Base-by-base conservation (phyloP, 768 basidiomycete genomes). In the Lyophyllum atratum region DNA sequence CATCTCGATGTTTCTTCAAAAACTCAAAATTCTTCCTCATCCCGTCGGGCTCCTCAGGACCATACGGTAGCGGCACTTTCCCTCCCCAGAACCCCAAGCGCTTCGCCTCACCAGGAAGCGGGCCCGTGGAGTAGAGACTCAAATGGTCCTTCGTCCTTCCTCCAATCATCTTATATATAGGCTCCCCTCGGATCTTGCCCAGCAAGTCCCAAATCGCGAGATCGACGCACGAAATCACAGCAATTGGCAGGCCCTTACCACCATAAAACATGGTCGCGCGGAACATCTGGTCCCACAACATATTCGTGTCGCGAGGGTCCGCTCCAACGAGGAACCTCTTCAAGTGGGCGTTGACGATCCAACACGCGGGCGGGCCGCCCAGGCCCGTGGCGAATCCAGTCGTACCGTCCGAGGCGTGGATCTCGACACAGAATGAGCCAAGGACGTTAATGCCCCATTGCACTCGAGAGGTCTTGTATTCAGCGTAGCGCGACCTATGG, bases 141-240 rank as follows among this genome's bases (percentile, higher is more conserved):
- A 71, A 57, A 52, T 66, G 61, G 21, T 71, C 70, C 54, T 71
- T 69, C 14, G 66, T 68, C 14, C 60, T 47, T n/a, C 70, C 70
- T 22, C 70, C 70, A 46, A 71, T 71, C 64, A 71, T 64, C 63
- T 71, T 67, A 54, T 71, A 71, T 31, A 71, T 67, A 8, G 70
- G 70, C 55, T 71, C 70, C 8, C 63, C 61, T 19, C 70, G 61
- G 19, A 71, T 57, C 57, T 71, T 71, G 21, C 70, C 70, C 4
- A 71, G 45, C 14, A 71, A 60, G 39, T 71, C 70, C 70, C 70
- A 71, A 24, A 71, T 60, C 25, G 70, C 70, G n/a, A 71, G 65
- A 40, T 71, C 70, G 12, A 71, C 64, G 51, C 66, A 67, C 45
- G 64, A 66, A 51, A 71, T 71, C n/a, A 66, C 69, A 0, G 70